Base-by-base conservation (phyloP, 169 alveolate species). In the Plasmodium ovale region DNA sequence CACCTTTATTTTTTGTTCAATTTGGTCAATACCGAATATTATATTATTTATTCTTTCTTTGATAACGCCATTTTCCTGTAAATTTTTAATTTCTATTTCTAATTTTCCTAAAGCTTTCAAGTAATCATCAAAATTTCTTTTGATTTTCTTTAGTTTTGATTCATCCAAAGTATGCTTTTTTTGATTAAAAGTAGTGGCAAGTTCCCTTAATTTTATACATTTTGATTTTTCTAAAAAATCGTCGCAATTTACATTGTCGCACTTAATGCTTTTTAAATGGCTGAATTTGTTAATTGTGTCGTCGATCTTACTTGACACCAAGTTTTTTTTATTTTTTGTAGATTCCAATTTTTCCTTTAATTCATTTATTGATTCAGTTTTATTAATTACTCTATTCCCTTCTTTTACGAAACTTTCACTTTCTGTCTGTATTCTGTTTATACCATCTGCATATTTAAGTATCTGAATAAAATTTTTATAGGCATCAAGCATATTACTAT, bases 401-500 rank as follows among this genome's bases (percentile, higher is more conserved):
- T 60, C 9, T 60, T 60, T 60, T 5, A 60, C 16, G 21, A 60
- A 60, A 25, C 29, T 27, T 60, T 60, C 71, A 33, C 42, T 23
- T 60, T 60, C 49, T 16, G 21, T 35, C 16, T 60, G 33, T 33
- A 25, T 60, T 33, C 12, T 23, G 51, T 1, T 16, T 60, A 60
- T 60, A 60, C 12, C 71, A 23, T 60, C 71, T 60, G 71, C 21
- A 16, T 60, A 60, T 60, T 60, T 60, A 33, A 23, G 12, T 60
- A 60, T 60, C 71, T 60, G 71, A 60, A 60, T 37, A 16, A 60
- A 23, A 33, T 19, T 2, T 0, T 60, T 60, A 33, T 60, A 27
- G 29, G 71, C 71, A 35, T 27, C 71, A 25, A 12, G 71, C 16
- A 60, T 33, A 27, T 60, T 27, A 12, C 29, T 33, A 33, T 60